Evolutionary conservation across 345 rosid species (phyloP).

Genomic region (Balakata baccata): DNA sequence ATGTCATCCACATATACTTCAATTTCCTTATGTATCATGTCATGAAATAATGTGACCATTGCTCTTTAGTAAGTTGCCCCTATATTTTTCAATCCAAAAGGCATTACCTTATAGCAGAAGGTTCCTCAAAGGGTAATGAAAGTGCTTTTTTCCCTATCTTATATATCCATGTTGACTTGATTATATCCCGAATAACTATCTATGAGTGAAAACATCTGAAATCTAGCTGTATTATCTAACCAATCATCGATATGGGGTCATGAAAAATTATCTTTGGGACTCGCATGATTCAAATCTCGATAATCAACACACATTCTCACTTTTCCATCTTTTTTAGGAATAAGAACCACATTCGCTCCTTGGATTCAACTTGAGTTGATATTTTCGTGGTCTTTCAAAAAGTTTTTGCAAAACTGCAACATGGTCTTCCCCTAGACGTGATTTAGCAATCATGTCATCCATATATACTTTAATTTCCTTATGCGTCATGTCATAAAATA

Average conservation of each 20-base stretch:
- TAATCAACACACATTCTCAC: too few relatives aligned
- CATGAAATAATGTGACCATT: not conserved
- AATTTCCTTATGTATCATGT: not conserved
- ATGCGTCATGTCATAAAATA: not conserved
- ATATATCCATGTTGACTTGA: not conserved
- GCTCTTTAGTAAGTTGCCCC: not conserved
- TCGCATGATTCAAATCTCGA: too few relatives aligned
- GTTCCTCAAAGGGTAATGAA: not conserved
- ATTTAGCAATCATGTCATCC: too few relatives aligned
- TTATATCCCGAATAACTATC: not conserved
- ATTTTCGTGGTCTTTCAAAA: not conserved
- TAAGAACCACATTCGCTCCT: too few relatives aligned
- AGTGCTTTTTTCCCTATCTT: not conserved
- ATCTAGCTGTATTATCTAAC: not conserved
- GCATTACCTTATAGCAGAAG: not conserved
- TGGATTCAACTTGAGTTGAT: too few relatives aligned
- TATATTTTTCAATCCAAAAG: not conserved
- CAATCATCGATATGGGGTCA: too few relatives aligned
- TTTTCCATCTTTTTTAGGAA: too few relatives aligned
- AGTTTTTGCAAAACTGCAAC: not conserved
- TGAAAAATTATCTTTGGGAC: too few relatives aligned
- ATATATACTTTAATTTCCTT: not conserved
- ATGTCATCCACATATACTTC: too few relatives aligned
- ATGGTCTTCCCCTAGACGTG: too few relatives aligned
- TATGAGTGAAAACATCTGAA: not conserved